Evolutionary conservation across 768 basidiomycete genomes (phyloP), one percentile per base, ranked within the genome.

Genomic region (Tephrocybe sp.): DNA sequence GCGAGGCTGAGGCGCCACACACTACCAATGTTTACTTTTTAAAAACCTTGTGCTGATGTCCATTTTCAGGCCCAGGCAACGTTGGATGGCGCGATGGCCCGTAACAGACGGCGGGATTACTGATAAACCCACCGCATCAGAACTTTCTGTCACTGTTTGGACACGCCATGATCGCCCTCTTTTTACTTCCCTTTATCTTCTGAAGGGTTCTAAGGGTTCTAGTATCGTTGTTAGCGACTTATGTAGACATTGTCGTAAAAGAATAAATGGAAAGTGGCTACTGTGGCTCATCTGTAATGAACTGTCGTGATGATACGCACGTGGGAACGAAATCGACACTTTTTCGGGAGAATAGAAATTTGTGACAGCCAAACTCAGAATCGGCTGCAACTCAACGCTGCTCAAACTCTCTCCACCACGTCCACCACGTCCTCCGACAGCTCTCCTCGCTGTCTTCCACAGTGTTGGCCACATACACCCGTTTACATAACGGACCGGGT

Each of bases 1-100:
- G 89, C 89, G 89, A 92, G 89, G 80, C 89, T 87, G 89, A 91
- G 84, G 69, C 69, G 26, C 45, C 30, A 45, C 52, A 40, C 52
- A 49, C 32, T 45, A 45, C 51, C 20, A 17, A 13, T 11, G 34
- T 23, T 19, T 11, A 11, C 20, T 19, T 34, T 7, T 1, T n/a
- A 8, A 16, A 49, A 13, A 11, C n/a, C 38, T 8, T 43, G n/a
- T 36, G 19, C 52, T 57, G 13, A 57, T 45, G 23, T 39, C 40
- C 6, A 20, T 48, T 23, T 40, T 46, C 26, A 40, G 42, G 20
- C 19, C 12, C 8, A 40, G 44, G 32, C 16, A 23, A 38, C 43
- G 23, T 34, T 39, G 38, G n/a, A 43, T 26, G 26, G 26, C 26
- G 26, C 26, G 7, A 26, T 26, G 26, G 26, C 26, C 26, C 26